Evolutionary conservation across 2,329 filamentous ascomycete species (phyloP), one percentile per base, ranked within the genome.

Genomic region (Hirsutella thompsonii): DNA sequence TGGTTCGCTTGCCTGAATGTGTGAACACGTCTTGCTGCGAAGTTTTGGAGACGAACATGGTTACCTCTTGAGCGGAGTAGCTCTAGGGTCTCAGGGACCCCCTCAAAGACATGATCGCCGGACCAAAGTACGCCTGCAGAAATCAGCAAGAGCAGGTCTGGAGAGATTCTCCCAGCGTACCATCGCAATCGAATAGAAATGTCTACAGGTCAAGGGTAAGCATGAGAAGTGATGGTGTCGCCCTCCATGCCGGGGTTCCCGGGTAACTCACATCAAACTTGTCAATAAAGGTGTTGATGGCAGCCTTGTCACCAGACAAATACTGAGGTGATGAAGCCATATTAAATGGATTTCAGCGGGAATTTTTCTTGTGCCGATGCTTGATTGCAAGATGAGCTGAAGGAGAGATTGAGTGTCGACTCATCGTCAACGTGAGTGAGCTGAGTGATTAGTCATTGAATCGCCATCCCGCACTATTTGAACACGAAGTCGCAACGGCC

Each of bases 141-240:
- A 26, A 26, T 26, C 23, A 26, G 23, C 23, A 26, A 6, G 23
- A 26, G 23, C 23, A 11, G 11, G n/a, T n/a, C n/a, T 26, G 6
- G 23, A 26, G 23, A 6, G 23, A 26, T 26, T 26, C 23, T 6
- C 11, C 4, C 20, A 2, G 35, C 69, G 54, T 68, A 94, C 90
- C 92, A 76, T 98, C 92, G 65, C 92, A 98, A 60, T 98, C 92
- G 55, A 98, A 86, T 11, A 98, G 70, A 57, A 98, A 96, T 2
- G 50, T 52, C 51, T 53, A 33, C 29, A 85, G 79, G 87, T 94
- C 51, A 43, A 44, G 13, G 37, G 14, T n/a, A 13, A 35, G 20
- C n/a, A 20, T 47, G 4, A n/a, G n/a, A 5, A 16, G n/a, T n/a
- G 14, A 33, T 14, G 30, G n/a, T n/a, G n/a, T n/a, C n/a, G 23